Conservation (phyloP, 148 eudicot genomes). For the Silene conica region DNA sequence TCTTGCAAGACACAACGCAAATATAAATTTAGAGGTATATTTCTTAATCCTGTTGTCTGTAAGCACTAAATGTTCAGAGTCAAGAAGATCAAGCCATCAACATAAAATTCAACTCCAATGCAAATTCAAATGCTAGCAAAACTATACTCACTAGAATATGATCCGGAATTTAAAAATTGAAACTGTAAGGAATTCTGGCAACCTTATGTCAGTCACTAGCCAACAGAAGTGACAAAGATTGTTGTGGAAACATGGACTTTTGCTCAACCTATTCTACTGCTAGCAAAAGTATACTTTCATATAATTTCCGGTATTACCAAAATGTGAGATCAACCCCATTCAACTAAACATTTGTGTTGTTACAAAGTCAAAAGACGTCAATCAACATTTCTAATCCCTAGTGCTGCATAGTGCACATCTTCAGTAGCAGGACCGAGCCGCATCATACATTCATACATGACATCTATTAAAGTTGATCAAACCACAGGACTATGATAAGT, state of each 20-base stretch:
- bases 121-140: slow-evolving; percentile 6
- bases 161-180: background rate
- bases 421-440: too few species aligned
- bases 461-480: too few species aligned
- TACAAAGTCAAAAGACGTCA: too few species aligned
- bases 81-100: background rate
- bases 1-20: background rate
- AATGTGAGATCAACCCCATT: too few species aligned
- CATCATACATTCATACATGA: too few species aligned
- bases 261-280: background rate
- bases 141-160: background rate
- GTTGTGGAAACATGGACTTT: too few species aligned
- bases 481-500: background rate
- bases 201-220: background rate
- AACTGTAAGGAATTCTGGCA: background rate
- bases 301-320: background rate
- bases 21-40: background rate
- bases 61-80: background rate
- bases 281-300: background rate
- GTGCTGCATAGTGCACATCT: too few species aligned
- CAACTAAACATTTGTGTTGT: too few species aligned
- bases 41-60: background rate
- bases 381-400: too few species aligned
- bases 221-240: background rate
- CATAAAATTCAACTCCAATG: background rate